A percentile compares a stretch with the other conserved stretches of the same genome.
phyloP scores from a whole-genome alignment of 148 eudicot species.

The Hydrangea macrophylla region DNA sequence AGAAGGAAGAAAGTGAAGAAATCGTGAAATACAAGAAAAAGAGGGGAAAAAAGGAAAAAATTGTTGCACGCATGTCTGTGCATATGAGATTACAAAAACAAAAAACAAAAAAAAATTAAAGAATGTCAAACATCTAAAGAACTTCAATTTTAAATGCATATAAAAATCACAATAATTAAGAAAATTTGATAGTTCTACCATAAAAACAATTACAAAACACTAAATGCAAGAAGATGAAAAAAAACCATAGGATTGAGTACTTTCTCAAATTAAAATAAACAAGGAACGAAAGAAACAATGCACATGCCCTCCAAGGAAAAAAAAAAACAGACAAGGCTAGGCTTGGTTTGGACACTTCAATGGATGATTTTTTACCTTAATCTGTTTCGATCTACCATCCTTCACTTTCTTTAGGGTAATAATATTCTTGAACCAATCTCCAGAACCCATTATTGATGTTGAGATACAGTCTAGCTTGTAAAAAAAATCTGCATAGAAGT shows the following conservation, averaged over 20 bases:
- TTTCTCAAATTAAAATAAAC: no score
- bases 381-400: conserved; percentile 37
- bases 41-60: background rate
- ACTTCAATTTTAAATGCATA: background rate
- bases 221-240: background rate
- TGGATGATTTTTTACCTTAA: conserved; percentile 53
- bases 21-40: no score
- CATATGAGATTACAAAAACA: background rate
- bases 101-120: background rate
- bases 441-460: conserved; percentile 62
- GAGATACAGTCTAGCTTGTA: conserved; percentile 16
- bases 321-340: no score
- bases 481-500: conserved; percentile 13
- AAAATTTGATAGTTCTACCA: background rate
- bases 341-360: background rate
- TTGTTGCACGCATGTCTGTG: background rate
- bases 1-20: no score
- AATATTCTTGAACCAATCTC: conserved; percentile 80
- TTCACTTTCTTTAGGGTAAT: conserved; percentile 64
- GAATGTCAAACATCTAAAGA: background rate
- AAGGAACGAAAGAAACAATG: no score
- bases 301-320: no score
- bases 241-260: no score
- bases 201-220: background rate
- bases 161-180: background rate